Base-by-base conservation (phyloP, 1,284 basidiomycete genomes). In the Grifola frondosa region DNA sequence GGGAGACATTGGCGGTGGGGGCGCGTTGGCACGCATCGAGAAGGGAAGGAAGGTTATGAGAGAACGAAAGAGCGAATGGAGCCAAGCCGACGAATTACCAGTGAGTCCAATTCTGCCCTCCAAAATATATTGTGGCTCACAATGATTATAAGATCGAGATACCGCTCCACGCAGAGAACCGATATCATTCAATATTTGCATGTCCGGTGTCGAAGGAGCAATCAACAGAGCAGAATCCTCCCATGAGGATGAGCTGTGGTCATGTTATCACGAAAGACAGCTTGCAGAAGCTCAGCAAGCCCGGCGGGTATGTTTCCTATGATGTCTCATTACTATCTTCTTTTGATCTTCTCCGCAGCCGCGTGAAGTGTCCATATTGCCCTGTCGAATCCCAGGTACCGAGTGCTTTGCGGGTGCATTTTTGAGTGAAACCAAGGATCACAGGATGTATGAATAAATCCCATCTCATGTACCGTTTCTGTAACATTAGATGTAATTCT, bases 171-270 rank as follows among this genome's bases (percentile, higher is more conserved):
- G 70, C 84, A 1, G 84, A 90, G 54, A 86, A 94, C 57, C 75
- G 92, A 22, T 98, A 96, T 66, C 97, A 99, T 64, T 97, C 94
- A 2, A 89, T 97, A 46, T 99, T 99, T 63, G 86, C 93, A 30
- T 99, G 97, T 65, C 93, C 97, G 1, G 96, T 99, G 22, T 96
- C 91, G 12, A 99, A 98, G 67, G 96, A 99, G 61, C 94, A 97
- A 66, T 84, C 92, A 11, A 96, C 91, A 1, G 88, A 94, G 40
- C 64, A 77, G 46, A 99, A 99, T 63, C 97, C 95, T 16, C 96
- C 96, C 0, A 97, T 97, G 91, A 95, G 97, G 90, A 84, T 99
- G 74, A 69, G 75, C 1, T 99, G 96, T 62, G 96, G 96, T 1
- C 97, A 99, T 66, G 92, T 96, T 26, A 83, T 97, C 37, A 85